Base-by-base conservation (phyloP, 164 flowering plant species). In the Nymphaea thermarum region DNA sequence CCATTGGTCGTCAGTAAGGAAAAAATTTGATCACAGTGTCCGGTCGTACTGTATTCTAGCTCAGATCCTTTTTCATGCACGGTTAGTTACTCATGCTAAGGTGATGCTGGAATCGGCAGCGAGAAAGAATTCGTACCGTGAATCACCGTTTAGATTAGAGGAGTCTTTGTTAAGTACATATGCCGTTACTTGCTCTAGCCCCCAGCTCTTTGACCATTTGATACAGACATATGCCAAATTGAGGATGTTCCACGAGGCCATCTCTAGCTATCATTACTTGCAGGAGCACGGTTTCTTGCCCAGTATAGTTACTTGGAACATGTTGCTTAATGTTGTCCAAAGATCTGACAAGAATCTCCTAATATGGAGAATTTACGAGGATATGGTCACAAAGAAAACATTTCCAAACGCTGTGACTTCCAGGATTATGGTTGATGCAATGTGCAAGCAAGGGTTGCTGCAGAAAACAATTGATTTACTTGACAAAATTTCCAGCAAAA, bases 401-500 rank as follows among this genome's bases (percentile, higher is more conserved):
- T 86, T 77, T 65, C 96, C 96, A 65, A 87, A 87, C 83, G 87
- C 78, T 63, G 69, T 63, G n/a, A 86, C 90, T 1, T 55, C 73
- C 15, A 80, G 71, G 59, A 80, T 68, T 42, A 77, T 91, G 96
- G 77, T 85, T 10, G 67, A 60, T 71, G 87, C 82, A 11, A 71
- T 90, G 80, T 86, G 95, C 78, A 90, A 90, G 68, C 87, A 83
- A 79, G 98, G 98, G 68, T 80, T 74, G 60, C 71, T 93, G 82
- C 78, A 79, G 75, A 79, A 68, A 60, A 62, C 18, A 78, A 70
- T 87, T 47, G 84, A 84, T 17, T 43, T 82, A 8, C 67, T 88
- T 76, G 88, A 86, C 68, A 79, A 84, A 65, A 85, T 88, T 55
- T 81, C 77, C 68, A 90, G 86, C 65, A 87, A 83, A 73, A 83